Percentiles rank a stretch among this genome's conserved stretches.
Evolutionary conservation across 352 stramenopile species (phyloP).

Genomic region (Aphanomyces invadans): DNA sequence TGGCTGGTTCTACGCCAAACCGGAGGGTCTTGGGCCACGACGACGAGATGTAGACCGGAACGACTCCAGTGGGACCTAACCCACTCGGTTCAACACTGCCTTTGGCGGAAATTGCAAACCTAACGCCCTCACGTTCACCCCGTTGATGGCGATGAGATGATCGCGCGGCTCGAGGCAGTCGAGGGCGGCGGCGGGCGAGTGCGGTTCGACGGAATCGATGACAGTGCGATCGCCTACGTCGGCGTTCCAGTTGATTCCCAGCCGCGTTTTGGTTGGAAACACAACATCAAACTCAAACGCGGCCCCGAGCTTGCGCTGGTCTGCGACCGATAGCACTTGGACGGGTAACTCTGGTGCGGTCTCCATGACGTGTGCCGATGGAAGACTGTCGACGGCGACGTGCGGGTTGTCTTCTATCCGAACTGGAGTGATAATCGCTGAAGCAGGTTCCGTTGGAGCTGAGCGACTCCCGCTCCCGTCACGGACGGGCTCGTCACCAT

Average conservation of each 20-base stretch:
- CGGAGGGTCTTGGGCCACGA: conserved; percentile 8
- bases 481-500: too few relatives aligned
- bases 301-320: neutral
- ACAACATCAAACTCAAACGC: neutral
- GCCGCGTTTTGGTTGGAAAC: neutral
- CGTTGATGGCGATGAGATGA: conserved; percentile 8
- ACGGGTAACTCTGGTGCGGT: neutral
- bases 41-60: neutral
- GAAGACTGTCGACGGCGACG: too few relatives aligned
- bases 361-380: too few relatives aligned
- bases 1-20: neutral
- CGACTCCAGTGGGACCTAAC: neutral
- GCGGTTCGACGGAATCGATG: conserved; percentile 4
- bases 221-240: neutral
- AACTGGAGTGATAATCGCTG: neutral
- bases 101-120: too few relatives aligned
- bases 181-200: conserved; percentile 9
- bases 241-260: conserved; percentile 15
- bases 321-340: neutral
- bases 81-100: too few relatives aligned
- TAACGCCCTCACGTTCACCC: conserved; percentile 5
- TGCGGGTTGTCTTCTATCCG: neutral
- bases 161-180: neutral
- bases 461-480: too few relatives aligned
- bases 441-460: neutral